Percentiles rank a stretch among this genome's conserved stretches.
These are phyloP conservation scores for Corymbia calophylla DNA, from an alignment of 441 rosid species.

Conservation along the genomic window DNA sequence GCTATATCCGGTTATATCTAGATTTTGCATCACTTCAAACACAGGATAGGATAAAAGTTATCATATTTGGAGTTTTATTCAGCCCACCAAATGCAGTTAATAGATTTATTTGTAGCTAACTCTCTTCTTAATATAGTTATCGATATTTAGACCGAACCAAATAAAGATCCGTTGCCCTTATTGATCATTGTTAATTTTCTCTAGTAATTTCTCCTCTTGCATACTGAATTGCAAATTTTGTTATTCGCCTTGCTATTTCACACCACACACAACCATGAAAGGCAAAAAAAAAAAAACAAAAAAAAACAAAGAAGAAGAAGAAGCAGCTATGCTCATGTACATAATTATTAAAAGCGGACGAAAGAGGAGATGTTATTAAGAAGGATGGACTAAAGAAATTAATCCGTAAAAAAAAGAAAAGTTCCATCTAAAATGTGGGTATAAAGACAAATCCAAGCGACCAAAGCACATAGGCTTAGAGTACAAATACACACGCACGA, in stretches of 20 bases:
- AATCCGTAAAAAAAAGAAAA: not conserved
- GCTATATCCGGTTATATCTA: no score
- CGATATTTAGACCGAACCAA: rapidly evolving
- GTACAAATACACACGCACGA: not conserved
- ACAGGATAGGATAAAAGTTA: no score
- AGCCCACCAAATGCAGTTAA: no score
- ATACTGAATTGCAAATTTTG: not conserved
- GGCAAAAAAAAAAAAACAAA: no score
- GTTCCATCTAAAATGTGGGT: not conserved
- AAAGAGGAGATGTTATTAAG: not conserved
- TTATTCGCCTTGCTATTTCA: not conserved
- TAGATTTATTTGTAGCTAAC: rapidly evolving
- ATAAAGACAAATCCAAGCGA: not conserved
- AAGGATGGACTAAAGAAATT: not conserved
- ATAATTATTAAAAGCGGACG: not conserved
- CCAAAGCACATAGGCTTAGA: not conserved
- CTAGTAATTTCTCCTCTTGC: not conserved
- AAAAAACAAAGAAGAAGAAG: rapidly evolving
- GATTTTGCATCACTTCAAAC: no score
- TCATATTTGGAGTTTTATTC: no score
- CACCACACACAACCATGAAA: not conserved
- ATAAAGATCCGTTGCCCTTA: not conserved
- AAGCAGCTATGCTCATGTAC: not conserved
- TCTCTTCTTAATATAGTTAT: not conserved
- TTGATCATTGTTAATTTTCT: not conserved